Conservation (phyloP, 2,329 filamentous ascomycete genomes). For the Fonsecaea monophora region DNA sequence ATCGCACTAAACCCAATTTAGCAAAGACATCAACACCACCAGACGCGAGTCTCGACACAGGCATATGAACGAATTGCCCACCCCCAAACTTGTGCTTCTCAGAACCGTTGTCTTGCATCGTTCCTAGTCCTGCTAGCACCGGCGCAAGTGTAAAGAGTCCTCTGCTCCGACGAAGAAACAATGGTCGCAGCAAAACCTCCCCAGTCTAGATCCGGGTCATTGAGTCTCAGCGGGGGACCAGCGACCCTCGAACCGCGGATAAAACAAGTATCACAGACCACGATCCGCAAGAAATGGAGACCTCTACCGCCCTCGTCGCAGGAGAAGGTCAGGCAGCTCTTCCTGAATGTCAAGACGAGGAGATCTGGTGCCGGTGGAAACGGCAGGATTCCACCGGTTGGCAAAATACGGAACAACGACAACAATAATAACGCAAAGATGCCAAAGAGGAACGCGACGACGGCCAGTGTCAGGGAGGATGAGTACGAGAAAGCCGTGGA, state of each 20-base stretch:
- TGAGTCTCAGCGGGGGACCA: conserved; percentile 34
- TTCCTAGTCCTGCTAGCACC: neutral
- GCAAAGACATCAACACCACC: neutral
- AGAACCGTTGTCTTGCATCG: neutral
- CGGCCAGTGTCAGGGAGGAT: conserved; percentile 23
- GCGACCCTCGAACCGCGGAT: conserved; percentile 51
- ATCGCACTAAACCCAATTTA: neutral
- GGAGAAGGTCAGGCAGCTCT: conserved; percentile 52
- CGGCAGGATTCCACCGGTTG: conserved; percentile 23
- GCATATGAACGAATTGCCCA: neutral
- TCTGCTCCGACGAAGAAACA: neutral
- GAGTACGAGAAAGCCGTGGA: conserved; percentile 32
- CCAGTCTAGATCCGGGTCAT: neutral
- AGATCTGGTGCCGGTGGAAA: conserved; percentile 22
- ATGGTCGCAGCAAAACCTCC: neutral
- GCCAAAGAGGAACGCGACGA: neutral
- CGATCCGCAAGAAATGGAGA: conserved; percentile 55
- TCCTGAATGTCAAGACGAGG: conserved; percentile 49
- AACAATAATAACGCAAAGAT: neutral
- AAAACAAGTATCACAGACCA: conserved; percentile 51
- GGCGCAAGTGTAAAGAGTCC: neutral
- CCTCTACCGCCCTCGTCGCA: conserved; percentile 52
- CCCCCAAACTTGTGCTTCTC: neutral
- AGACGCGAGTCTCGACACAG: neutral
- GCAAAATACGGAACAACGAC: neutral